Evolutionary conservation across 495 filamentous ascomycete genomes (phyloP), one percentile per base, ranked within the genome.

Genomic region (Opeltia flavorubescens): DNA sequence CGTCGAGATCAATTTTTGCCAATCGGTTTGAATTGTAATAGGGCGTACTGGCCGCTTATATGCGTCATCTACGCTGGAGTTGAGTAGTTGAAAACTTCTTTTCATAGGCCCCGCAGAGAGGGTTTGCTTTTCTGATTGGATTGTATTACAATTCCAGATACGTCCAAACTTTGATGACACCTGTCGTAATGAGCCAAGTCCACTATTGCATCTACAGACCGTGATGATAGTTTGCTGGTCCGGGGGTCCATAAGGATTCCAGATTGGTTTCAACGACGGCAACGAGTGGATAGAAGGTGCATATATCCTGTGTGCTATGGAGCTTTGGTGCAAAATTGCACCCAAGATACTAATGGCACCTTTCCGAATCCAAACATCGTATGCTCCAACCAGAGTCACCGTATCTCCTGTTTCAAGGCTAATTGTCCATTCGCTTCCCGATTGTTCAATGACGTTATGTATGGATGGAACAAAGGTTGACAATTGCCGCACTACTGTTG

Each of bases 271-370:
- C 40, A 94, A 74, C 8, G 81, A 70, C 1, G 86, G 85, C 13
- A 91, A 64, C 5, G 85, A 78, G 60, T 91, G 85, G 7, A 81
- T 87, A 30, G 73, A 77, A 9, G 84, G 81, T 26, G 82, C 81
- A 65, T 80, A 82, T 7, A 89, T 72, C 59, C 77, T 69, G 50
- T 80, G 71, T 0, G 70, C 43, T 1, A 57, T 54, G 13, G 72
- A 63, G 0, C 72, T 74, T 7, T 73, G 59, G 28, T 66, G 66
- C 6, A 93, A 50, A 17, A 71, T 76, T 0, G 83, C 78, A 3
- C 86, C 86, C 53, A 74, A 67, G 17, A 83, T 49, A 50, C 75
- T 75, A 21, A 88, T 64, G 31, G 78, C 72, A 23, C 80, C 77
- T 44, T 77, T 69, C 35, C 67, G 69, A 2, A 89, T 72, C 60